Conservation (phyloP, 257 asterid species). For the Forsythia suspensa region DNA sequence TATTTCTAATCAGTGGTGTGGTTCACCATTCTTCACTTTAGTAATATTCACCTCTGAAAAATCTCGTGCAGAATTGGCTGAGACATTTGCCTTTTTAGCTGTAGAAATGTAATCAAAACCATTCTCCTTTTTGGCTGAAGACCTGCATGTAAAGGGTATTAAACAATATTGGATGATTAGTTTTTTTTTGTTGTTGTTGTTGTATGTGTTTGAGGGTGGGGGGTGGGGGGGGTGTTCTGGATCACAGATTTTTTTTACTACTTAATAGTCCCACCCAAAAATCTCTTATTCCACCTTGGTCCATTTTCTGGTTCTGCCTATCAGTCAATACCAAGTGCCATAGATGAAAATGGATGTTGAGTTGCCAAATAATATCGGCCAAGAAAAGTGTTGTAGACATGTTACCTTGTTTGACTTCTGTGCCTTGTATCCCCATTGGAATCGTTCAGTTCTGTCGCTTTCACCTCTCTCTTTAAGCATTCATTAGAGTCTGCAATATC, state of each 20-base stretch:
- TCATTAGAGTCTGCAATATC: slow-evolving; percentile 33
- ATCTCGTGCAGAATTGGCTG: neutral
- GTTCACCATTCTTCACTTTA: slow-evolving; percentile 10
- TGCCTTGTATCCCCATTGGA: slow-evolving; percentile 28
- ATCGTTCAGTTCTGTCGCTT: slow-evolving; percentile 25
- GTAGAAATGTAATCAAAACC: slow-evolving; percentile 11
- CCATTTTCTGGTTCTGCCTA: slow-evolving; percentile 9
- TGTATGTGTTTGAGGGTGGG: neutral
- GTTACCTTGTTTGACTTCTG: slow-evolving; percentile 41
- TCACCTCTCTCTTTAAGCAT: slow-evolving; percentile 36
- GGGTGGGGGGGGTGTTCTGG: neutral
- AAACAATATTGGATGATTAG: neutral
- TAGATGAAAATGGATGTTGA: slow-evolving; percentile 5
- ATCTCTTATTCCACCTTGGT: neutral
- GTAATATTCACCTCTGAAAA: slow-evolving; percentile 30
- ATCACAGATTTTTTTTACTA: neutral
- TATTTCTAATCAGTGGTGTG: slow-evolving; percentile 8
- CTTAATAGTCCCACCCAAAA: neutral
- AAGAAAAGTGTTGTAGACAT: slow-evolving; percentile 11
- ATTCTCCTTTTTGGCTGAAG: slow-evolving; percentile 24
- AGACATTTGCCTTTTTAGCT: slow-evolving; percentile 14
- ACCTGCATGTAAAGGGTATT: slow-evolving; percentile 34
- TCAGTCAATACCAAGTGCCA: slow-evolving; percentile 10
- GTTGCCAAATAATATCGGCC: slow-evolving; percentile 14
- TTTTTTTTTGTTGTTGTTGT: neutral